Percentiles rank a stretch among this genome's conserved stretches.
Evolutionary conservation across 2,329 filamentous ascomycete genomes (phyloP).

Genomic region (Diaporthe sp.): DNA sequence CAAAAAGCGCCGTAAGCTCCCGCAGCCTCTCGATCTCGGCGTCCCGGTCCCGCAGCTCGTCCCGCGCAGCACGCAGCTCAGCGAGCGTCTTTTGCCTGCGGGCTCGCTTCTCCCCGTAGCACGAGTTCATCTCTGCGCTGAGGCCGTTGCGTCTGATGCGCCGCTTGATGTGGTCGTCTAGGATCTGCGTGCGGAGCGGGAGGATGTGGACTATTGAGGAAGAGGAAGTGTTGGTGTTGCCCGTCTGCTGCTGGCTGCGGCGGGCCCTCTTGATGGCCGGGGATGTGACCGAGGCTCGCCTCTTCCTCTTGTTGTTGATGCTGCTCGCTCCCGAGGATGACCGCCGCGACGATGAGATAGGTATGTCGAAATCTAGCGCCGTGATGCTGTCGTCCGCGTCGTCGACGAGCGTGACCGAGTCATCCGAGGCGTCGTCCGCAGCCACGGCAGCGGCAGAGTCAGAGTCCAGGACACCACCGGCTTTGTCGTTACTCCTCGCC

Average conservation of each 20-base stretch:
- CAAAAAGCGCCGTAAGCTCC: slow-evolving; percentile 18
- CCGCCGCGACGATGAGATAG: background rate
- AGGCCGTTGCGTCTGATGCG: slow-evolving; percentile 66
- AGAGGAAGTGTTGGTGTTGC: background rate
- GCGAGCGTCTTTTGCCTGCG: slow-evolving; percentile 50
- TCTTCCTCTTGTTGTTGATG: slow-evolving; percentile 30
- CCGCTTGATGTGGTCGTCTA: slow-evolving; percentile 67
- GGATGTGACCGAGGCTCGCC: background rate
- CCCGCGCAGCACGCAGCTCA: slow-evolving; percentile 60
- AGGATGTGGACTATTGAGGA: slow-evolving; percentile 53
- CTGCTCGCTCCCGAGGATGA: background rate
- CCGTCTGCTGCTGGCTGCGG: background rate
- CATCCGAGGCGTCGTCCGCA: background rate
- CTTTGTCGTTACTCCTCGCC: background rate
- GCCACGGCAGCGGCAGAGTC: background rate
- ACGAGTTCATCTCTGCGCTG: slow-evolving; percentile 67
- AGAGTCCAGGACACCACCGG: background rate
- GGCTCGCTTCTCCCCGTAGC: slow-evolving; percentile 57
- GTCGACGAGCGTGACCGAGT: background rate
- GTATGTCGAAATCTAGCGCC: slow-evolving; percentile 13
- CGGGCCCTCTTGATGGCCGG: slow-evolving; percentile 1
- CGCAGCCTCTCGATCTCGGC: slow-evolving; percentile 62
- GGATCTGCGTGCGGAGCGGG: slow-evolving; percentile 61
- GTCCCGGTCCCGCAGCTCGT: slow-evolving; percentile 61
- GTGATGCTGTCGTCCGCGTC: slow-evolving; percentile 12